A percentile compares a stretch with the other conserved stretches of the same genome.
Evolutionary conservation across 2,329 filamentous ascomycete species (phyloP).

Genomic region (Monilinia polystroma): DNA sequence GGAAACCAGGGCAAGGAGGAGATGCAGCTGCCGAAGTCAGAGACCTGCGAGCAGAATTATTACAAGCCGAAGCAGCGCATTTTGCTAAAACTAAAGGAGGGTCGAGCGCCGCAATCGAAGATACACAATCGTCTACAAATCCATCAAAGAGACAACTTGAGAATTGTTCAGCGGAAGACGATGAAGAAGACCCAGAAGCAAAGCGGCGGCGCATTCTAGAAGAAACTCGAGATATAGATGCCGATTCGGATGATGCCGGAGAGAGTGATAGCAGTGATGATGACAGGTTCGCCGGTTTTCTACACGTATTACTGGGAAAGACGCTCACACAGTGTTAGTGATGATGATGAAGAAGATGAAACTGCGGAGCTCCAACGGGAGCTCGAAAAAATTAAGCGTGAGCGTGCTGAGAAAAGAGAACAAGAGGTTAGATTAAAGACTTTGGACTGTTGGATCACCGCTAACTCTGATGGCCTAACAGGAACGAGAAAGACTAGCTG

Average conservation of each 20-base stretch:
- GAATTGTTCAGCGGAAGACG: slow-evolving; percentile 42
- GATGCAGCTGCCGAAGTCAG: slow-evolving; percentile 67
- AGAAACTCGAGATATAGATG: slow-evolving; percentile 84
- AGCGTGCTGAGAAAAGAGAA: slow-evolving; percentile 74
- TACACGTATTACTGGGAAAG: not conserved
- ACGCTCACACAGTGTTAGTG: slow-evolving; percentile 48
- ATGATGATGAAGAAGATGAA: slow-evolving; percentile 77
- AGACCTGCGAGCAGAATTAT: slow-evolving; percentile 85
- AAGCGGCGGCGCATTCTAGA: slow-evolving; percentile 86
- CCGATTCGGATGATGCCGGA: slow-evolving; percentile 65
- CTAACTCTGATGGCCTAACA: slow-evolving; percentile 39
- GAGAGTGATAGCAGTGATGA: slow-evolving; percentile 60
- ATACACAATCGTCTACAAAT: slow-evolving; percentile 55
- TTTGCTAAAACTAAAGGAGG: slow-evolving; percentile 79
- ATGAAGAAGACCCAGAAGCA: slow-evolving; percentile 69
- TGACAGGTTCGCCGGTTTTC: slow-evolving; percentile 48
- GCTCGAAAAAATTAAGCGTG: slow-evolving; percentile 87
- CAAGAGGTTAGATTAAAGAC: slow-evolving; percentile 53
- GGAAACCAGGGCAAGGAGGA: slow-evolving; percentile 85
- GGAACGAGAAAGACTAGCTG: slow-evolving; percentile 76
- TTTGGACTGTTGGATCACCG: not conserved
- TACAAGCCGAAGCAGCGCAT: slow-evolving; percentile 84
- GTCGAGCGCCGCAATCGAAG: slow-evolving; percentile 46
- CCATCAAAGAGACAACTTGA: slow-evolving; percentile 66
- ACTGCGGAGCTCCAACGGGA: slow-evolving; percentile 89